Percentiles rank a stretch among this genome's conserved stretches.
These are phyloP conservation scores for Fusarium goolgardi DNA, from an alignment of 2,329 filamentous ascomycete species.

Conservation along the genomic window DNA sequence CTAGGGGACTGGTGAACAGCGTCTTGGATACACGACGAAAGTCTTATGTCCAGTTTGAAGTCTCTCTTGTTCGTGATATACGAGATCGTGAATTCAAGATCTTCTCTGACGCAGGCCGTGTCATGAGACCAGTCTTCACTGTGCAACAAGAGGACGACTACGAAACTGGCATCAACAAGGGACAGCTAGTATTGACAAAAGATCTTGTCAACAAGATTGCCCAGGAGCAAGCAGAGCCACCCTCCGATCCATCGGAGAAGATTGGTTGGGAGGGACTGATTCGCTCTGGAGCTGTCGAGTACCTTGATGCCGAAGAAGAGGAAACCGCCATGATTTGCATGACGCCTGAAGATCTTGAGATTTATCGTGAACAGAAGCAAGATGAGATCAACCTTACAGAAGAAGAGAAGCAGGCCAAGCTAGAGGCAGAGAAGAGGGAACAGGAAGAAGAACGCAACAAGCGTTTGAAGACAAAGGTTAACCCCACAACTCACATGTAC, in stretches of 20 bases:
- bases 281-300: constrained; percentile 88
- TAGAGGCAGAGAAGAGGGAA: constrained; percentile 56
- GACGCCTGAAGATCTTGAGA: constrained; percentile 94
- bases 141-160: constrained; percentile 87
- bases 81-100: constrained; percentile 98
- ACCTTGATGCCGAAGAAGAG: constrained; percentile 97
- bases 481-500: constrained; percentile 88
- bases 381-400: constrained; percentile 61
- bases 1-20: constrained; percentile 82
- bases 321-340: constrained; percentile 99
- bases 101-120: constrained; percentile 95
- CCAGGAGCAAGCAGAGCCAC: constrained; percentile 76
- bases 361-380: constrained; percentile 75
- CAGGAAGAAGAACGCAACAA: constrained; percentile 76
- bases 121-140: constrained; percentile 93
- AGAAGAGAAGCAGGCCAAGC: constrained; percentile 42
- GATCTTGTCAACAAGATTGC: constrained; percentile 80
- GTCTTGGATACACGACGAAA: constrained; percentile 82
- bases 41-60: constrained; percentile 88
- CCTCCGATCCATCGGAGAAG: constrained; percentile 68
- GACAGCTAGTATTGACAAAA: constrained; percentile 84
- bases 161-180: constrained; percentile 69
- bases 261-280: constrained; percentile 93
- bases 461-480: constrained; percentile 88
- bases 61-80: constrained; percentile 95